A percentile compares a stretch with the other conserved stretches of the same genome.
phyloP scores from a whole-genome alignment of 495 filamentous ascomycete species.

The Daldinia loculata region DNA sequence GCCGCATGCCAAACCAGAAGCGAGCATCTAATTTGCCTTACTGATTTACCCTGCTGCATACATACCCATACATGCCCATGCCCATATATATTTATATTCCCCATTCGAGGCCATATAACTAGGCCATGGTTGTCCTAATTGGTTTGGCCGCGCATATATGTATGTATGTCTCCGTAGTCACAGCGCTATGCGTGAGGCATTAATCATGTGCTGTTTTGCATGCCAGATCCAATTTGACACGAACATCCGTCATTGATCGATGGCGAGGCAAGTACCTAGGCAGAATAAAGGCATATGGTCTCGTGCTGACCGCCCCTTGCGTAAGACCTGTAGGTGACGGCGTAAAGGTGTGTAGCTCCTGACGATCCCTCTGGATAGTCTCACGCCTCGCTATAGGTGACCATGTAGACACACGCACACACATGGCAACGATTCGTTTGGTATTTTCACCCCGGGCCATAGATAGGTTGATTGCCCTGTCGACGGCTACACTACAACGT shows the following conservation, averaged over 20 bases:
- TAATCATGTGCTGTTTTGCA: conserved; percentile 29
- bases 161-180: not conserved
- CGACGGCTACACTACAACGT: not conserved
- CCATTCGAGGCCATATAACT: not conserved
- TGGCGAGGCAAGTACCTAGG: conserved; percentile 16
- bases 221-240: conserved; percentile 17
- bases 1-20: conserved; percentile 15
- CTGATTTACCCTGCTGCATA: conserved; percentile 5
- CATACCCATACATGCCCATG: not conserved
- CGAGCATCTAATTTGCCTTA: not conserved
- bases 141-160: conserved; percentile 20
- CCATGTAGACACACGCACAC: not conserved
- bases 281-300: conserved; percentile 13
- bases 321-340: conserved; percentile 20
- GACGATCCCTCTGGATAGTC: conserved; percentile 27
- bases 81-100: not conserved
- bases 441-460: not conserved
- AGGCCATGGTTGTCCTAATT: conserved; percentile 10
- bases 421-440: not conserved
- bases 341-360: conserved; percentile 33
- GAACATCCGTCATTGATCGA: conserved; percentile 27
- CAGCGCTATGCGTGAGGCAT: conserved; percentile 35
- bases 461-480: not conserved
- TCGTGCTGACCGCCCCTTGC: conserved; percentile 35
- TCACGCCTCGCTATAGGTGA: conserved; percentile 20